Evolutionary conservation across 495 filamentous ascomycete genomes (phyloP).

Genomic region (Trichoderma virens): DNA sequence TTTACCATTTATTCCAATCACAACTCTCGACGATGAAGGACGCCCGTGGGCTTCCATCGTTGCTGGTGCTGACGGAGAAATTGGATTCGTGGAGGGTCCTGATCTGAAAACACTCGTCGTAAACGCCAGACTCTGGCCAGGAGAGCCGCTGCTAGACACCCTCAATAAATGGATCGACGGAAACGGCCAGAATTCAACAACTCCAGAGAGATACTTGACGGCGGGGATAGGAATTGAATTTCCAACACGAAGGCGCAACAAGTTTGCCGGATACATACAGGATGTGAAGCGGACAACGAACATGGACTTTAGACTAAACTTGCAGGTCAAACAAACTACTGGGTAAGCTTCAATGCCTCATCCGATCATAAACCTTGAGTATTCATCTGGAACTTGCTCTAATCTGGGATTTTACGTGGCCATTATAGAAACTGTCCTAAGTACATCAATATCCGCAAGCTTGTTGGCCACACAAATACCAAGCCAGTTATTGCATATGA

Average conservation of each 20-base stretch:
- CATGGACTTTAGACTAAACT: not conserved
- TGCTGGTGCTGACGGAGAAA: not conserved
- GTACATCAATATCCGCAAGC: not conserved
- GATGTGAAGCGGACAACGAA: not conserved
- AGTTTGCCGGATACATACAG: not conserved
- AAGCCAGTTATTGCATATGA: not conserved
- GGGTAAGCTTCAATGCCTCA: not conserved
- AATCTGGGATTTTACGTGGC: not conserved
- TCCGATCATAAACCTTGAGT: not conserved
- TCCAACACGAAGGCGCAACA: not conserved
- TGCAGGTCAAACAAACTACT: not conserved
- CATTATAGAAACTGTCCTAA: not conserved
- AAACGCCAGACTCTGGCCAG: not conserved
- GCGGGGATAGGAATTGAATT: not conserved
- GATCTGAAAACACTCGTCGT: not conserved
- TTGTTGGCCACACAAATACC: not conserved
- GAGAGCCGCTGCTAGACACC: not conserved
- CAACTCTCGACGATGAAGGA: not conserved
- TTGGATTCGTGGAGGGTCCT: not conserved
- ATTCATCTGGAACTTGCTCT: not conserved
- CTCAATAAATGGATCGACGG: not conserved
- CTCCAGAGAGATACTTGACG: not conserved
- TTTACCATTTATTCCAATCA: not conserved
- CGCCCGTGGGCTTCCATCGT: not conserved
- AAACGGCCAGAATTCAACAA: not conserved